These are phyloP conservation scores for Pelargonium citronellum DNA, from an alignment of 441 rosid genomes.

Conservation along the genomic window DNA sequence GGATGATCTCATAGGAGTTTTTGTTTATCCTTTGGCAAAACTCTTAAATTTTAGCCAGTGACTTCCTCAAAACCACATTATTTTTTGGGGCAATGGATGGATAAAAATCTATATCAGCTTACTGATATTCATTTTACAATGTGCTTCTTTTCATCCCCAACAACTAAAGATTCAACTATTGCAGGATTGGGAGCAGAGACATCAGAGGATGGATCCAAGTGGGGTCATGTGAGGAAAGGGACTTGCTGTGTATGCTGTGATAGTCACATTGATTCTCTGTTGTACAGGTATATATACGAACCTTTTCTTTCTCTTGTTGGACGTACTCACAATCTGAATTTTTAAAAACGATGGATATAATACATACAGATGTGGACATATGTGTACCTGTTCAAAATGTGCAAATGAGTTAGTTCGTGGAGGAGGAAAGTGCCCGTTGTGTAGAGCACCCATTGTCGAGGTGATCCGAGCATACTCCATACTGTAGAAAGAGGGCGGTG, in stretches of 20 bases:
- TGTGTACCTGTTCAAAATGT: slow-evolving; percentile 94
- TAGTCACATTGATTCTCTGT: slow-evolving; percentile 79
- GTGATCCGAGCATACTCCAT: slow-evolving; percentile 93
- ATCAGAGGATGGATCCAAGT: slow-evolving; percentile 77
- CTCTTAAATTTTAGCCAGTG: too few relatives aligned
- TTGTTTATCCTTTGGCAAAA: too few relatives aligned
- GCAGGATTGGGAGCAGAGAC: slow-evolving; percentile 63
- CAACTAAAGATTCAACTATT: not conserved
- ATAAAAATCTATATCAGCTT: too few relatives aligned
- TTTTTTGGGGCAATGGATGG: too few relatives aligned
- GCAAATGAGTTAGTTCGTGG: slow-evolving; percentile 81
- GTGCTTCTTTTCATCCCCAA: not conserved
- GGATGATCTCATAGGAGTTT: too few relatives aligned
- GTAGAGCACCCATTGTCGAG: slow-evolving; percentile 91
- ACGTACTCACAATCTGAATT: too few relatives aligned
- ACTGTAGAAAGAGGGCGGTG: slow-evolving; percentile 36
- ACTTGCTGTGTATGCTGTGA: slow-evolving; percentile 94
- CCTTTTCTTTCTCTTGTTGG: too few relatives aligned
- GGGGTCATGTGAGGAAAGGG: slow-evolving; percentile 89
- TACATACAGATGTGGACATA: slow-evolving; percentile 83
- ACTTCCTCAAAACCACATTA: too few relatives aligned
- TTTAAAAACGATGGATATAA: too few relatives aligned
- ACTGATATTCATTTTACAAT: too few relatives aligned
- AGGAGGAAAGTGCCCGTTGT: slow-evolving; percentile 89
- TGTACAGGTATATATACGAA: slow-evolving; percentile 59